Evolutionary conservation across 768 basidiomycete genomes (phyloP), one percentile per base, ranked within the genome.

Genomic region (Leccinum imitatum): DNA sequence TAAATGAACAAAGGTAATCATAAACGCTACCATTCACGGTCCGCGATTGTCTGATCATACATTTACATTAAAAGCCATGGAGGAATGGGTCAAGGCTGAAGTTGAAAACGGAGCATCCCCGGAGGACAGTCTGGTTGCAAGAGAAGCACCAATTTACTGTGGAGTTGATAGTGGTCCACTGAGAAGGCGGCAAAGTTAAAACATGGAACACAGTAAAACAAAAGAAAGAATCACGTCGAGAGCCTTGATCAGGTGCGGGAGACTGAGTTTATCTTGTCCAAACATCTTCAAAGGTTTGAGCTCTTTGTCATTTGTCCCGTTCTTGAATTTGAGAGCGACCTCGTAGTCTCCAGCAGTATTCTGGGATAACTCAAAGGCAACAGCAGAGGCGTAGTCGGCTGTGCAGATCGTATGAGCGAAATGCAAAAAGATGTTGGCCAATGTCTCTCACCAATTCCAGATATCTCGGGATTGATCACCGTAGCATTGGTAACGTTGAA

Each of bases 271-370:
- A 33, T 71, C 39, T 35, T 66, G 60, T 53, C 85, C 87, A 67
- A 90, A 92, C 75, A 88, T 86, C 64, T 88, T 81, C 67, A 91
- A 71, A 48, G 84, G 81, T 57, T 79, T 71, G 78, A 89, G 88
- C 62, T 74, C 76, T 17, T 76, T 75, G 56, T 79, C 69, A 9
- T 57, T 50, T 25, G 91, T 90, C 31, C 90, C 90, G 70, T 93
- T 93, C 81, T 85, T 87, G 82, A 91, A 91, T 73, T 83, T 87
- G 83, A 92, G 79, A 64, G 90, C 84, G 67, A 93, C 87, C 50
- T 86, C 81, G 62, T 84, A 79, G 56, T 91, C 84, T 33, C 87
- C 87, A n/a, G 85, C 80, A 56, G 80, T 79, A 25, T 84, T 82
- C 54, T 84, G 79, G 39, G 67, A 74, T 60, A 93, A 80, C 77